A percentile compares a stretch with the other conserved stretches of the same genome.
Evolutionary conservation across 1,284 basidiomycete species (phyloP).

Genomic region (Phylloporus sp.): DNA sequence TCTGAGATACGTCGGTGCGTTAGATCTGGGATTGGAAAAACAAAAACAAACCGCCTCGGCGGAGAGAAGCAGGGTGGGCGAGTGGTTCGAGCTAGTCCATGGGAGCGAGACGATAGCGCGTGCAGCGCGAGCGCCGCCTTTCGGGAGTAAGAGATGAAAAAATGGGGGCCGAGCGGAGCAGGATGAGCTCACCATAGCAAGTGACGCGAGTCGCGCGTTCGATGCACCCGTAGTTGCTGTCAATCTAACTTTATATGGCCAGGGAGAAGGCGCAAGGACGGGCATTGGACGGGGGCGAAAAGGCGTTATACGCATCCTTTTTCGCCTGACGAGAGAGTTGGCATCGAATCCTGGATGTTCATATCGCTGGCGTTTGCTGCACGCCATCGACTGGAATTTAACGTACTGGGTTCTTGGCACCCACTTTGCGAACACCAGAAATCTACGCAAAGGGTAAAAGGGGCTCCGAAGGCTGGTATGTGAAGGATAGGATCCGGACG

Average conservation of each 20-base stretch:
- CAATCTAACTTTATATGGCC: slow-evolving; percentile 24
- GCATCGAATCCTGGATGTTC: not conserved
- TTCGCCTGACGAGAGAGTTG: not conserved
- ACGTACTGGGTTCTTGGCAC: slow-evolving; percentile 9
- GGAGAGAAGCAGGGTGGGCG: slow-evolving; percentile 6
- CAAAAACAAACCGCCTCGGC: not conserved
- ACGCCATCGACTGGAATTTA: slow-evolving; percentile 1
- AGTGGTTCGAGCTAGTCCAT: not conserved
- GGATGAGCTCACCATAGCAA: slow-evolving; percentile 6
- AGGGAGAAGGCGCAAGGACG: slow-evolving; percentile 1
- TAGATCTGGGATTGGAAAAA: slow-evolving; percentile 1
- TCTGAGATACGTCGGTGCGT: not conserved
- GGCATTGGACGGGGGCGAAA: slow-evolving; percentile 13
- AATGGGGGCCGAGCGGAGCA: slow-evolving; percentile 2
- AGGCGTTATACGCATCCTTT: not conserved
- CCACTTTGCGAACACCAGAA: slow-evolving; percentile 4
- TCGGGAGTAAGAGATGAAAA: not conserved
- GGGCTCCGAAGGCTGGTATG: slow-evolving; percentile 8
- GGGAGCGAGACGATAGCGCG: not conserved
- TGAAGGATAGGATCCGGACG: slow-evolving; percentile 9
- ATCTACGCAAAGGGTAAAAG: slow-evolving; percentile 25
- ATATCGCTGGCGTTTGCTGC: not conserved
- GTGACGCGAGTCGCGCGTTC: slow-evolving; percentile 13
- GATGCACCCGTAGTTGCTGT: slow-evolving; percentile 5
- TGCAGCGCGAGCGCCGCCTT: not conserved